phyloP scores from a whole-genome alignment of 371 early-diverging fungal species.

The Nematocida homosporus region DNA sequence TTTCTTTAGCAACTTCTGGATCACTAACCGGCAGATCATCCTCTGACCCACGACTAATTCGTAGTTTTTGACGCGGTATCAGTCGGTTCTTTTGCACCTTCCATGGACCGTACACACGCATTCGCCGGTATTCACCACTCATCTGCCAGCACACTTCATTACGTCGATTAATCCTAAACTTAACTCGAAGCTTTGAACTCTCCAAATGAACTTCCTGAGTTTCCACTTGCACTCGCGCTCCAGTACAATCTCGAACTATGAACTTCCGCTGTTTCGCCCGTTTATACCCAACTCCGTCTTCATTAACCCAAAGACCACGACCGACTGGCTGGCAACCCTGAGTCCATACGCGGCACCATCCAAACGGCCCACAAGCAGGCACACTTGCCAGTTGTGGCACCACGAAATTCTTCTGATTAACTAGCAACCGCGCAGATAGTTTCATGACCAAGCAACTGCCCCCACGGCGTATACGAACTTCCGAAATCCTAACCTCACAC shows the following conservation, averaged over 20 bases:
- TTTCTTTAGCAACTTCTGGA: background rate
- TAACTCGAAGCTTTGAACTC: background rate
- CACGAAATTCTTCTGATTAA: background rate
- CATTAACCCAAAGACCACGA: background rate
- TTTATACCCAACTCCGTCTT: constrained; percentile 13
- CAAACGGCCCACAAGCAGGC: background rate
- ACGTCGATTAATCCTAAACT: background rate
- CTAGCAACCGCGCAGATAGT: background rate
- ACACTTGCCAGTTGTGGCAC: background rate
- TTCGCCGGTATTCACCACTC: background rate
- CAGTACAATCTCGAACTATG: constrained; percentile 12
- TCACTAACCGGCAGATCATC: background rate
- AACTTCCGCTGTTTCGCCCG: background rate
- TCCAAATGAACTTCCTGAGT: constrained; percentile 11
- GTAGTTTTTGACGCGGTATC: background rate
- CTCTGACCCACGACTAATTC: background rate
- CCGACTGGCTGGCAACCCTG: background rate
- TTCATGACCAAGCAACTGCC: background rate
- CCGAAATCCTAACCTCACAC: background rate
- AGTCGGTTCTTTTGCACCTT: background rate
- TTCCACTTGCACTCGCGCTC: background rate
- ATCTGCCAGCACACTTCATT: background rate
- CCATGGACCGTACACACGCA: background rate
- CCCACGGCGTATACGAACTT: background rate
- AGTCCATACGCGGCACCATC: background rate